These are phyloP conservation scores for Zizania latifolia DNA, from an alignment of 176 grass and related monocot species.

Conservation along the genomic window DNA sequence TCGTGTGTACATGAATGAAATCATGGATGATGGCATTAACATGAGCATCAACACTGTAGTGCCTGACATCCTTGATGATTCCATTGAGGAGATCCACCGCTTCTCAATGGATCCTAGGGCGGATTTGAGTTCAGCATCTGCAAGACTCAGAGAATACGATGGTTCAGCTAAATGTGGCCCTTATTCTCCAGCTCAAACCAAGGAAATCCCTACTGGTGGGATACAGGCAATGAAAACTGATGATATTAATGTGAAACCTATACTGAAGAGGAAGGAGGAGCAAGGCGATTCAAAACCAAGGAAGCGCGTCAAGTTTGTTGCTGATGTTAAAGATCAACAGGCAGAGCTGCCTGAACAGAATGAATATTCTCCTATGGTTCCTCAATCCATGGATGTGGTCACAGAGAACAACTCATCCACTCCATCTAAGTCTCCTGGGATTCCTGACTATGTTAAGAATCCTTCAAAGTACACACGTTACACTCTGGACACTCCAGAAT, in stretches of 20 bases:
- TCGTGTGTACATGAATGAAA: constrained; percentile 85
- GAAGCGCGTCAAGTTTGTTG: constrained; percentile 82
- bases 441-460: constrained; percentile 83
- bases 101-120: constrained; percentile 60
- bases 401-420: not conserved
- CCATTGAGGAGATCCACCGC: constrained; percentile 24
- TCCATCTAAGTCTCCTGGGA: constrained; percentile 10
- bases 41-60: constrained; percentile 77
- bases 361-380: constrained; percentile 46
- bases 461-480: constrained; percentile 89
- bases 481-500: constrained; percentile 49
- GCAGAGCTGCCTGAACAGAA: constrained; percentile 40
- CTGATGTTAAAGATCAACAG: constrained; percentile 44
- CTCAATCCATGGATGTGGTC: constrained; percentile 38
- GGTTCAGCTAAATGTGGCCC: constrained; percentile 17
- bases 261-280: constrained; percentile 83
- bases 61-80: constrained; percentile 75
- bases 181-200: not conserved
- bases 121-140: constrained; percentile 53
- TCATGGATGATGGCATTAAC: constrained; percentile 69
- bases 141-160: constrained; percentile 69
- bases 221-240: constrained; percentile 31
- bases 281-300: constrained; percentile 61
- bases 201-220: not conserved
- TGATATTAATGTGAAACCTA: constrained; percentile 60